Percentiles rank a stretch among this genome's conserved stretches.
Conservation (phyloP, 108 stramenopile genomes). For the Aureococcus anophagefferens region DNA sequence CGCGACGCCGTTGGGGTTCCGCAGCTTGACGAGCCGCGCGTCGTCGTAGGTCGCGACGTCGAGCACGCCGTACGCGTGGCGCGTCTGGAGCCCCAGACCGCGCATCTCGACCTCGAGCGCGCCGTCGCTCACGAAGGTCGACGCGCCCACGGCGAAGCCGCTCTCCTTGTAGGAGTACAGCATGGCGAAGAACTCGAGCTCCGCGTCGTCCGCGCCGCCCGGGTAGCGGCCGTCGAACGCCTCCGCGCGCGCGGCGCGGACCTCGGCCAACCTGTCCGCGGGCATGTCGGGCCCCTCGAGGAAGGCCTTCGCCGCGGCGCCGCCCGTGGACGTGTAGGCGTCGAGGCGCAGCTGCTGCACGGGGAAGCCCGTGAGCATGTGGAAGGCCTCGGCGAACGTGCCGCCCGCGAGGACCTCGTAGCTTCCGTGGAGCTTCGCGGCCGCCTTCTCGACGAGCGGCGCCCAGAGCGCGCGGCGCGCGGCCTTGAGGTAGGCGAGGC, state of each 20-base stretch:
- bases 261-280: too few relatives aligned
- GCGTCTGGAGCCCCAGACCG: background rate
- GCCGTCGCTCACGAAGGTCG: background rate
- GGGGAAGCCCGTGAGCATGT: background rate
- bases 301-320: background rate
- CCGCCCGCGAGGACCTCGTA: background rate
- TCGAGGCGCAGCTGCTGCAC: background rate
- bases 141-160: background rate
- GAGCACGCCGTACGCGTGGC: background rate
- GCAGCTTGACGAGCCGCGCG: background rate
- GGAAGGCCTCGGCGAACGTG: slow-evolving; percentile 1
- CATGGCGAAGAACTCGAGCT: background rate
- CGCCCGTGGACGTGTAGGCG: background rate
- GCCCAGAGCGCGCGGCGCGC: background rate
- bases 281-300: too few relatives aligned
- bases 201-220: background rate
- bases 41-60: background rate
- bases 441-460: background rate
- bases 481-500: background rate
- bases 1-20: background rate
- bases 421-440: background rate
- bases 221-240: background rate
- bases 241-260: background rate
- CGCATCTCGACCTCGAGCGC: background rate
- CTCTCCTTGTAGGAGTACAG: background rate